Percentiles rank a stretch among this genome's conserved stretches.
These are phyloP conservation scores for Strombidium stylifer DNA, from an alignment of 73 alveolate genomes.

Conservation along the genomic window DNA sequence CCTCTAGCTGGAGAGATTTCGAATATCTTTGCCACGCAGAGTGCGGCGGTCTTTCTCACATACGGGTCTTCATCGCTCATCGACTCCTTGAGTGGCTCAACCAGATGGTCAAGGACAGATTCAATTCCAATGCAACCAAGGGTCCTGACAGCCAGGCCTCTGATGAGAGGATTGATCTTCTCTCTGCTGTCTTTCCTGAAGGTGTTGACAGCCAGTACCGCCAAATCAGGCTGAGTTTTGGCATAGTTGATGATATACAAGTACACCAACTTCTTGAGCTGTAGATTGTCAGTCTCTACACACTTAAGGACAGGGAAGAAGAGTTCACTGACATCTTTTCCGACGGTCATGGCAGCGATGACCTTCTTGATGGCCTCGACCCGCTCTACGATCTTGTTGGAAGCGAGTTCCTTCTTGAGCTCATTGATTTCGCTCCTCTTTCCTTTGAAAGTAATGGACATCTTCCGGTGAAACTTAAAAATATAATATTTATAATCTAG, in stretches of 20 bases:
- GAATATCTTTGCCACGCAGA: conserved; percentile 76
- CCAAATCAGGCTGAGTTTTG: conserved; percentile 76
- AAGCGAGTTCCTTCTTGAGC: conserved; percentile 82
- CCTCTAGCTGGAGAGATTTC: conserved; percentile 73
- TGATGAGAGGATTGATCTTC: conserved; percentile 76
- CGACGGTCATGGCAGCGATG: conserved; percentile 84
- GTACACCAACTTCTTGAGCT: conserved; percentile 75
- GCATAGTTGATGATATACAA: conserved; percentile 82
- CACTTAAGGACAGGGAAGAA: conserved; percentile 81
- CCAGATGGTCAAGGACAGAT: conserved; percentile 70
- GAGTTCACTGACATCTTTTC: conserved; percentile 80
- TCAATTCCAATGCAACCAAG: conserved; percentile 92
- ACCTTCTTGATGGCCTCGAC: conserved; percentile 96
- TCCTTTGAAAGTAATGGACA: conserved; percentile 73
- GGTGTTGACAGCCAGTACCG: conserved; percentile 78
- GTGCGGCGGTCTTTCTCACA: conserved; percentile 81
- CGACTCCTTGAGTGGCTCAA: conserved; percentile 83
- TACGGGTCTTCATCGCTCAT: conserved; percentile 76
- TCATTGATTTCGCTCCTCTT: conserved; percentile 92
- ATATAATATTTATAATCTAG: too few species aligned
- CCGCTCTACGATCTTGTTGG: conserved; percentile 85
- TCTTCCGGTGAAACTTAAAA: conserved; percentile 8
- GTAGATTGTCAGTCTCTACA: conserved; percentile 68
- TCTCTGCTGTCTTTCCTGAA: conserved; percentile 81
- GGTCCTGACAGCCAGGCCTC: conserved; percentile 89